Evolutionary conservation across 257 asterid genomes (phyloP), one percentile per base, ranked within the genome.

Genomic region (Schizonepeta tenuifolia): DNA sequence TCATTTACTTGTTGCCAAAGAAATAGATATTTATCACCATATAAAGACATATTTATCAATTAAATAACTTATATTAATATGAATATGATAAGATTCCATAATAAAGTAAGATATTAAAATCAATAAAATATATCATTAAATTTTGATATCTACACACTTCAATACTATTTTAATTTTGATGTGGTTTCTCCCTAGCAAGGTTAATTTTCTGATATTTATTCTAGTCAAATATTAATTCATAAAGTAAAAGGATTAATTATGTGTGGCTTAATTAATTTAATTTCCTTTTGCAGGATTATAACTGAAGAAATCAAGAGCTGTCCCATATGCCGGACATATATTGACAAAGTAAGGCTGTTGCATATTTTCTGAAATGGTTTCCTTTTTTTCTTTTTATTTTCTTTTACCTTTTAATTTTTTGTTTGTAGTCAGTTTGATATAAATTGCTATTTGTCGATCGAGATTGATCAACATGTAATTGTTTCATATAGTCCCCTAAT

Each of bases 301-400:
- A 56, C 46, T 15, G 79, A 67, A 47, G 79, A 75, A 44, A 67
- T 26, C 54, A 75, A 67, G 79, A 75, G 74, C 40, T 75, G 79
- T 47, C 79, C 79, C 31, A 57, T 75, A 20, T 75, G 79, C 69
- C 74, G 79, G 21, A 58, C 79, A 28, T 35, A n/a, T 15, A 75
- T 75, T 11, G 46, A 58, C 49, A 75, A 68, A 75, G 74, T 66
- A 24, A 56, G 58, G 4, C 33, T 35, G 74, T 33, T 75, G 61
- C 59, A 31, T 11, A 20, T 65, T 55, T 33, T 54, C 9, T 74
- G 72, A 65, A 50, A 20, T 5, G 17, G 26, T 24, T 31, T 28
- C 4, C 3, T 28, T 28, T 28, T 35, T 7, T 7, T 40, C 18
- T 26, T 50, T 17, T 68, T 47, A 1, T 47, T 31, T 67, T 8